A percentile compares a stretch with the other conserved stretches of the same genome.
phyloP scores from a whole-genome alignment of 805 yeast genomes.

The Hanseniaspora lindneri region DNA sequence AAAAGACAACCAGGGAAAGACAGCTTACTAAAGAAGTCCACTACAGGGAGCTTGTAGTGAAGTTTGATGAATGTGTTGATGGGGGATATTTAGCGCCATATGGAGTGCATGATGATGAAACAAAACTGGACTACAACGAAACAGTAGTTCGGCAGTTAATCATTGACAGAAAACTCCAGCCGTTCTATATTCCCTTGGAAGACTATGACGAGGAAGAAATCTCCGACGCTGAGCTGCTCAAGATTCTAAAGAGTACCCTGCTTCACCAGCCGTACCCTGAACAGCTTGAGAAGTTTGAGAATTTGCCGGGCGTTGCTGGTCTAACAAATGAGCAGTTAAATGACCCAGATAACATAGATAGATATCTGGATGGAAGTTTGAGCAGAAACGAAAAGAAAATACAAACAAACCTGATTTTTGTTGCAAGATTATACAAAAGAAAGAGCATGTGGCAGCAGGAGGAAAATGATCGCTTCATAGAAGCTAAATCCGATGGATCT shows the following conservation, averaged over 20 bases:
- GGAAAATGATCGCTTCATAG: constrained; percentile 54
- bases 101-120: constrained; percentile 68
- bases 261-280: constrained; percentile 44
- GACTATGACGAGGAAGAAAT: constrained; percentile 55
- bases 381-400: constrained; percentile 27
- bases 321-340: constrained; percentile 13
- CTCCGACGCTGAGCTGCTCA: constrained; percentile 57
- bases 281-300: constrained; percentile 29
- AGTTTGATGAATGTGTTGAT: constrained; percentile 63
- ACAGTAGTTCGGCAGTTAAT: constrained; percentile 62
- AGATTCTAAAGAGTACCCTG: constrained; percentile 38
- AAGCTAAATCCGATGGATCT: constrained; percentile 33
- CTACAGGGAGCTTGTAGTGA: constrained; percentile 45
- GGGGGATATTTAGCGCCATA: constrained; percentile 90
- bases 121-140: constrained; percentile 55
- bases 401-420: constrained; percentile 25
- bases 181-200: constrained; percentile 81
- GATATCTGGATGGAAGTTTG: constrained; percentile 24
- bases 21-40: constrained; percentile 43
- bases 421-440: constrained; percentile 30
- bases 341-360: constrained; percentile 23
- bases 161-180: constrained; percentile 62
- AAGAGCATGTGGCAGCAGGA: constrained; percentile 39
- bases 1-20: constrained; percentile 42
- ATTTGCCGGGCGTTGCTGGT: constrained; percentile 25